Evolutionary conservation across 208 protist genomes (phyloP), one percentile per base, ranked within the genome.

Genomic region (Crithidia mellificae): DNA sequence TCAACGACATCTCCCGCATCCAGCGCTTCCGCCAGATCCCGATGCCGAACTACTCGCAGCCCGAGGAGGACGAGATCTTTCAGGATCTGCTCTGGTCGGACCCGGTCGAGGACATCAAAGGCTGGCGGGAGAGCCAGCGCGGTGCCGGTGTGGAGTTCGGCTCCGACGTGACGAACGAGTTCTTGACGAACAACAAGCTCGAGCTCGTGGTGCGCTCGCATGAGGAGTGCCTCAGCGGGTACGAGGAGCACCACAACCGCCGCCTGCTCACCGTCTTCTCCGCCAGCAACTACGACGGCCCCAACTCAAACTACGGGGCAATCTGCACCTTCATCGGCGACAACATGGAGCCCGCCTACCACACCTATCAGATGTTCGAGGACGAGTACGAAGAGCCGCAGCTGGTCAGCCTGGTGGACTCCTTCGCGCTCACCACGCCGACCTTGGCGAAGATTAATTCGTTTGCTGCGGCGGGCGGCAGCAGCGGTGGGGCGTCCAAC

Each of bases 211-310:
- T 99, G 12, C 92, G 98, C 50, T 98, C 93, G 19, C 98, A 99
- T 78, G 96, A 99, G 75, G 94, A 98, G 24, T 98, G 94, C 69
- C 71, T 88, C 20, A 80, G 87, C 50, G 94, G 97, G 29, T 98
- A 99, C 74, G 90, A 98, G 82, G 85, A 98, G 44, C 87, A 94
- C 53, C 92, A 98, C 78, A 82, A 94, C 71, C 94, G 90, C 32
- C 83, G 88, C 46, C 89, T 97, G 34, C 87, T 99, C 66, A 99
- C 98, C 25, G 81, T 99, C 52, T 99, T 99, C 81, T 98, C 92
- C n/a, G 98, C 98, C 12, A 98, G 97, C 62, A 98, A 99, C 78
- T 99, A 99, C 81, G 98, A 98, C 71, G 96, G 97, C 12, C 90
- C 93, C 14, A 88, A 91, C 56, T 88, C 81, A 47, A 94, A 96